Percentiles rank a stretch among this genome's conserved stretches.
phyloP scores from a whole-genome alignment of 345 rosid genomes.

The Theobroma cacao region DNA sequence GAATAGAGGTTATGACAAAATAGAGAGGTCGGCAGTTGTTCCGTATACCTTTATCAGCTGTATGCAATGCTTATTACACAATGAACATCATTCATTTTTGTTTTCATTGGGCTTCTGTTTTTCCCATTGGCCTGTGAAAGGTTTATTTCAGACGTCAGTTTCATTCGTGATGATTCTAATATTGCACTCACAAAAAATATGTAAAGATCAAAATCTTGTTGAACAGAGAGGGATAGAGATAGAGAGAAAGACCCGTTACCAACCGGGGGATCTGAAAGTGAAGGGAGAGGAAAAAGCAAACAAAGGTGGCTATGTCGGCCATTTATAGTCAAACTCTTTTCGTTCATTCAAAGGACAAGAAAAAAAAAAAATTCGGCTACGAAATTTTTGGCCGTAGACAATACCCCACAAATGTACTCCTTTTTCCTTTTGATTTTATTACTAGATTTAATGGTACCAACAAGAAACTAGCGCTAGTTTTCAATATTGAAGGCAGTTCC shows the following conservation, averaged over 20 bases:
- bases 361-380: background rate
- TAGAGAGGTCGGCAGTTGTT: conserved; percentile 4
- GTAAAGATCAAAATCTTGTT: background rate
- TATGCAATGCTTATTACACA: background rate
- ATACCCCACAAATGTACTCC: background rate
- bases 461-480: background rate
- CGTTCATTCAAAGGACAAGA: background rate
- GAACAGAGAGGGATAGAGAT: background rate
- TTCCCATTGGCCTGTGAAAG: background rate
- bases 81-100: background rate
- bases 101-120: background rate
- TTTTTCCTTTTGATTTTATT: background rate
- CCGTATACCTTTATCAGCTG: background rate
- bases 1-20: background rate
- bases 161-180: background rate
- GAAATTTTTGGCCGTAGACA: background rate
- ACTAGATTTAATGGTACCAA: background rate
- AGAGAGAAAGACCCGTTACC: conserved; percentile 22
- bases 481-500: background rate
- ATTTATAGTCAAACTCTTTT: conserved; percentile 11
- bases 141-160: background rate
- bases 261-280: conserved; percentile 3
- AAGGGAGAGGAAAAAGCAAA: background rate
- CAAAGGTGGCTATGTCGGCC: conserved; percentile 31
- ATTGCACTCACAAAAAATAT: background rate